phyloP scores from a whole-genome alignment of 2,329 filamentous ascomycete species.

The Xylariaceae sp. region DNA sequence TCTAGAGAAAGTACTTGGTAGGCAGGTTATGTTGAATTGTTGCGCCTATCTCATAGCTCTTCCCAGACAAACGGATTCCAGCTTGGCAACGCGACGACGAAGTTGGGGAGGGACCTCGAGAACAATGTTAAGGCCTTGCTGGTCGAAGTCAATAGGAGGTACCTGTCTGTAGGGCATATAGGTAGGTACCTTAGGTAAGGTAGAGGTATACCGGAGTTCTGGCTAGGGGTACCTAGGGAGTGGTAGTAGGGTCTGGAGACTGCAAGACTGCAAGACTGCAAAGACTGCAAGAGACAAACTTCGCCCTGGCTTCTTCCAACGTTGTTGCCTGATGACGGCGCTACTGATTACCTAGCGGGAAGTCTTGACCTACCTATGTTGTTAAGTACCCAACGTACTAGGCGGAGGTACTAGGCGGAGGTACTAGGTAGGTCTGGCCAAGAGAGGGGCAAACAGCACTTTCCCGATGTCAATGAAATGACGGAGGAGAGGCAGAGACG shows the following conservation, averaged over 20 bases:
- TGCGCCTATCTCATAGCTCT: constrained; percentile 22
- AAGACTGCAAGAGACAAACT: too few species aligned
- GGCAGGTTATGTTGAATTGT: background rate
- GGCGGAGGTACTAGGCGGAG: background rate
- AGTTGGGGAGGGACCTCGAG: background rate
- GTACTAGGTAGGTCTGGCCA: constrained; percentile 13
- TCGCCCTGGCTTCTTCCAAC: too few species aligned
- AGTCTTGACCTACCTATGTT: constrained; percentile 15
- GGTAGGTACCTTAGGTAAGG: too few species aligned
- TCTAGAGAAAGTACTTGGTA: background rate
- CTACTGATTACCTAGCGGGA: constrained; percentile 22
- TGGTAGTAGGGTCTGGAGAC: too few species aligned
- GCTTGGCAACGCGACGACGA: background rate
- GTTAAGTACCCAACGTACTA: constrained; percentile 7
- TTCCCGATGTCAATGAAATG: too few species aligned
- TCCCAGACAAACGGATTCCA: background rate
- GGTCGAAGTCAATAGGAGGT: constrained; percentile 7
- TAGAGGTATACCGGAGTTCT: too few species aligned
- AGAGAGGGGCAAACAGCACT: constrained; percentile 23
- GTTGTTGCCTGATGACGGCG: constrained; percentile 2
- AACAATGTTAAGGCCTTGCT: constrained; percentile 5
- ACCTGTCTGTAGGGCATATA: too few species aligned
- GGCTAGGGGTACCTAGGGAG: too few species aligned
- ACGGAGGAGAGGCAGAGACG: too few species aligned
- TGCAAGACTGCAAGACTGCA: too few species aligned